Base-by-base conservation (phyloP, 805 yeast genomes). In the Vanderwaltozyma yarrowii region DNA sequence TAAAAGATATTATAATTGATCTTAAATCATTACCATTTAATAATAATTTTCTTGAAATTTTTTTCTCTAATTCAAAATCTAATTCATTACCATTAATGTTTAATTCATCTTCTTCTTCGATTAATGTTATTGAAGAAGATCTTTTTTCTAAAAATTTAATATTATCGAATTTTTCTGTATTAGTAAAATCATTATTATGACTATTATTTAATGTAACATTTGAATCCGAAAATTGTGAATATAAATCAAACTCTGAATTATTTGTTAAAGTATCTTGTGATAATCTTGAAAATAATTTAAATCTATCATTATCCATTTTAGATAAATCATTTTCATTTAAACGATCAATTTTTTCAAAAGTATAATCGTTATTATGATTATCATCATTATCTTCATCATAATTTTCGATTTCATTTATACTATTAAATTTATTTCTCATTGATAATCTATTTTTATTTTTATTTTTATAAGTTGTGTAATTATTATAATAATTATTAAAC, bases 1-100 rank as follows among this genome's bases (percentile, higher is more conserved):
- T 69, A 49, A 66, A 69, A 30, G 67, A 58, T 21, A 66, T 63
- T 16, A 65, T 58, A 14, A 36, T 32, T 13, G 30, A 33, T 30
- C 43, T 40, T 18, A 45, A 14, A 26, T 35, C 38, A 2, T 16
- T 18, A 5, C n/a, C 10, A 16, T 26, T 35, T 24, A 14, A 7
- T 21, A 21, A n/a, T n/a, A n/a, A n/a, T n/a, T n/a, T n/a, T n/a
- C n/a, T n/a, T n/a, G n/a, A n/a, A n/a, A n/a, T n/a, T n/a, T n/a
- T n/a, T n/a, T n/a, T n/a, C n/a, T n/a, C n/a, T n/a, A n/a, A n/a
- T n/a, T n/a, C n/a, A 21, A 21, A 21, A 9, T 7, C 9, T 9
- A 21, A 21, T 21, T 21, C 9, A 9, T 7, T 7, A 21, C 6
- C 9, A 6, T 21, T 21, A 6, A 21, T 21, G 23, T 21, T 21